phyloP scores from a whole-genome alignment of 805 yeast genomes.

The Barnettozyma botsteinii region DNA sequence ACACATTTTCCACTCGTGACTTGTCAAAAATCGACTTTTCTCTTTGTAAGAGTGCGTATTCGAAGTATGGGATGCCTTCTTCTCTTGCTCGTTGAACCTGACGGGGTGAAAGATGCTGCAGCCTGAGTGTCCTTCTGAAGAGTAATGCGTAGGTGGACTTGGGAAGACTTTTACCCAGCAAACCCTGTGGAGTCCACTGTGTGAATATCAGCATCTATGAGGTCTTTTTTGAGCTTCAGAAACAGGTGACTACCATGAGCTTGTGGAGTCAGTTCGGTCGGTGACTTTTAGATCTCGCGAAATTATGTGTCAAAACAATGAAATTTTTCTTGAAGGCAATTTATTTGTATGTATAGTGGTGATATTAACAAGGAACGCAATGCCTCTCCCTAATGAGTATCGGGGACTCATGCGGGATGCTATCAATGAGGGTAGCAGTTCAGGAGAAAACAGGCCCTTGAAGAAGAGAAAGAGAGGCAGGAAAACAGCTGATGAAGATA shows the following conservation, averaged over 20 bases:
- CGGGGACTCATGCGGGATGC: conserved; percentile 20
- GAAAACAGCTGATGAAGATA: neutral
- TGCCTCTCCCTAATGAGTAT: conserved; percentile 20
- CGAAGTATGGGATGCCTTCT: conserved; percentile 7
- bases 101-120: neutral
- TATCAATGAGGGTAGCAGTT: conserved; percentile 1
- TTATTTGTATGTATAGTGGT: too few species aligned
- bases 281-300: too few species aligned
- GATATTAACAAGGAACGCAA: too few species aligned
- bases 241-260: too few species aligned
- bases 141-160: neutral
- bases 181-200: too few species aligned
- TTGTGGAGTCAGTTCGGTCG: too few species aligned
- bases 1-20: too few species aligned
- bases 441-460: conserved; percentile 14
- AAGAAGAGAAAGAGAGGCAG: conserved; percentile 17
- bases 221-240: too few species aligned
- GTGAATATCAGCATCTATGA: too few species aligned
- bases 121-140: neutral
- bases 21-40: conserved; percentile 1
- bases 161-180: too few species aligned
- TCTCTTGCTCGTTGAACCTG: neutral
- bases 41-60: conserved; percentile 2
- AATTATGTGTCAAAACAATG: too few species aligned
- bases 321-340: too few species aligned